Base-by-base conservation (phyloP, 495 filamentous ascomycete genomes). In the Annulohypoxylon maeteangense region DNA sequence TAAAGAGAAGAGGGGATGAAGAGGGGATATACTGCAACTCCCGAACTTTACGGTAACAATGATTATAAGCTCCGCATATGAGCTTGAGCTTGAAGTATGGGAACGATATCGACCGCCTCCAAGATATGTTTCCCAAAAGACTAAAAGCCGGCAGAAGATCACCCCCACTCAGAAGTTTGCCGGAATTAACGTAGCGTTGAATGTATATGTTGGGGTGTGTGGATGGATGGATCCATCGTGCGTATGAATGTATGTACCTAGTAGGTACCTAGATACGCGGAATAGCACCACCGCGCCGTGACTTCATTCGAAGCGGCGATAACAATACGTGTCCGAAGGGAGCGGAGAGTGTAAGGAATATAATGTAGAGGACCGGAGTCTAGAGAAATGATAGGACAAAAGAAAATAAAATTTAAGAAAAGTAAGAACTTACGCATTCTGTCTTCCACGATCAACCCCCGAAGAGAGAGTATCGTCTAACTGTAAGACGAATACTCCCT, bases 121-220 rank as follows among this genome's bases (percentile, higher is more conserved):
- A 58, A 55, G 57, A 40, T 47, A 65, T 2, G 27, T 29, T 47
- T 71, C 48, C 32, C 18, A 40, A n/a, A 51, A 66, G 44, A 57
- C 42, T 20, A 23, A 27, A 59, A 51, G 53, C 58, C 64, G 69
- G 58, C 44, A 53, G 50, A 50, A 23, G 58, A 51, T 58, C 51
- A 50, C 32, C 58, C 59, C 70, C 70, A 72, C 70, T 68, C 68
- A 54, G 65, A 31, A 58, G 65, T 53, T 61, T 68, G 65, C 60
- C 70, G 70, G 65, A 68, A 68, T 72, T 72, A 65, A 72, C 36
- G 68, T 71, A 50, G 44, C 47, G 27, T 65, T 31, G 55, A 47
- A 25, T 60, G 65, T 29, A 51, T 68, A 61, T 60, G 53, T 68
- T 67, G 47, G 65, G 65, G 42, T 25, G 48, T 65, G 58, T 48